These are phyloP conservation scores for Diplodia scrobiculata DNA, from an alignment of 2,329 filamentous ascomycete species.

Conservation along the genomic window DNA sequence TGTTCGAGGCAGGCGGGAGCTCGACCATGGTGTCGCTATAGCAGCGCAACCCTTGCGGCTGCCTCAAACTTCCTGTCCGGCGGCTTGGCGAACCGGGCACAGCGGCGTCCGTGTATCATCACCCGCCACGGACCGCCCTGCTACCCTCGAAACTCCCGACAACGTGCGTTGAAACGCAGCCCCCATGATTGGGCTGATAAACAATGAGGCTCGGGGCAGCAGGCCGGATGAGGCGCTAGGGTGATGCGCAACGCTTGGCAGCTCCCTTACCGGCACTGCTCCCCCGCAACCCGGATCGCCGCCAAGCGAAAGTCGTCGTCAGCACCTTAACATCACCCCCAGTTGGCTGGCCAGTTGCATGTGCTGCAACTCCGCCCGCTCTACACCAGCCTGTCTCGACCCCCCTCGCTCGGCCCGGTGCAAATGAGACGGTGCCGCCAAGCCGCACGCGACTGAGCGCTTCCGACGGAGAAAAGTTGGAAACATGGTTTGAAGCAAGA, in stretches of 20 bases:
- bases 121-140: conserved; percentile 1
- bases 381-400: not conserved
- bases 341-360: conserved; percentile 18
- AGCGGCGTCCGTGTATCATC: not conserved
- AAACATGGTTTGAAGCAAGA: not conserved
- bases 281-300: conserved; percentile 5
- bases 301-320: conserved; percentile 26
- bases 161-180: not conserved
- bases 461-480: conserved; percentile 17
- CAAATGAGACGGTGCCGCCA: not conserved
- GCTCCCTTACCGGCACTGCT: not conserved
- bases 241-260: conserved; percentile 1
- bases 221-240: conserved; percentile 7
- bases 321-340: conserved; percentile 19
- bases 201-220: not conserved
- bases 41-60: conserved; percentile 12
- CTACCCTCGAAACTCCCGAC: not conserved
- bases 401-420: not conserved
- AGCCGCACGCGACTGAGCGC: not conserved
- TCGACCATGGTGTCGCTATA: conserved; percentile 2
- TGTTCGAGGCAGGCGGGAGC: conserved; percentile 17
- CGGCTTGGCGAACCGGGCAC: conserved; percentile 20
- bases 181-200: not conserved
- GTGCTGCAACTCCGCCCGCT: conserved; percentile 3
- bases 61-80: conserved; percentile 19